Percentiles rank a stretch among this genome's conserved stretches.
Evolutionary conservation across 768 basidiomycete genomes (phyloP).

Genomic region (Podaxis sp.): DNA sequence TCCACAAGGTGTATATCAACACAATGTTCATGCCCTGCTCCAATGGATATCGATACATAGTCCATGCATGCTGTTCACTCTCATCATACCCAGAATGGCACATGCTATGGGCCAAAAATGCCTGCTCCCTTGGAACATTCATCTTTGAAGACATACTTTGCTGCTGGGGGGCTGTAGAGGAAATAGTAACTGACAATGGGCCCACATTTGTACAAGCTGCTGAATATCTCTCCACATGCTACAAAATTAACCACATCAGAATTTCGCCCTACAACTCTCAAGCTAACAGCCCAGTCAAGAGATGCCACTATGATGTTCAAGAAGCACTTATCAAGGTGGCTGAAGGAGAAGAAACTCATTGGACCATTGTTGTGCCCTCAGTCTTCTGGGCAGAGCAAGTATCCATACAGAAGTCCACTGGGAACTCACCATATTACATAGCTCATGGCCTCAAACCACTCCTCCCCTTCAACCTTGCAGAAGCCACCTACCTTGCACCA

Average conservation of each 20-base stretch:
- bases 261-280: too few relatives aligned
- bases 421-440: too few relatives aligned
- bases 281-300: slow-evolving; percentile 35
- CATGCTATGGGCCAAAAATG: slow-evolving; percentile 22
- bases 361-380: slow-evolving; percentile 25
- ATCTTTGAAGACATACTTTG: slow-evolving; percentile 32
- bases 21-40: slow-evolving; percentile 27
- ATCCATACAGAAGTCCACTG: too few relatives aligned
- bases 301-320: slow-evolving; percentile 28
- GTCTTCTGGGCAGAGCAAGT: too few relatives aligned
- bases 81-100: slow-evolving; percentile 23
- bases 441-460: too few relatives aligned
- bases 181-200: slow-evolving; percentile 25
- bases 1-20: slow-evolving; percentile 27
- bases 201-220: too few relatives aligned
- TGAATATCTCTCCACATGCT: too few relatives aligned
- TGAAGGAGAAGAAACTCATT: slow-evolving; percentile 29
- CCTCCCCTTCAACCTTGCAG: too few relatives aligned
- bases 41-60: slow-evolving; percentile 23
- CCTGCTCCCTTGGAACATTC: slow-evolving; percentile 22
- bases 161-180: slow-evolving; percentile 33
- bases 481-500: too few relatives aligned
- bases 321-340: slow-evolving; percentile 30
- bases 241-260: too few relatives aligned
- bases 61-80: slow-evolving; percentile 26